These are phyloP conservation scores for Colletotrichum sp. DNA, from an alignment of 2,329 filamentous ascomycete species.

Conservation along the genomic window DNA sequence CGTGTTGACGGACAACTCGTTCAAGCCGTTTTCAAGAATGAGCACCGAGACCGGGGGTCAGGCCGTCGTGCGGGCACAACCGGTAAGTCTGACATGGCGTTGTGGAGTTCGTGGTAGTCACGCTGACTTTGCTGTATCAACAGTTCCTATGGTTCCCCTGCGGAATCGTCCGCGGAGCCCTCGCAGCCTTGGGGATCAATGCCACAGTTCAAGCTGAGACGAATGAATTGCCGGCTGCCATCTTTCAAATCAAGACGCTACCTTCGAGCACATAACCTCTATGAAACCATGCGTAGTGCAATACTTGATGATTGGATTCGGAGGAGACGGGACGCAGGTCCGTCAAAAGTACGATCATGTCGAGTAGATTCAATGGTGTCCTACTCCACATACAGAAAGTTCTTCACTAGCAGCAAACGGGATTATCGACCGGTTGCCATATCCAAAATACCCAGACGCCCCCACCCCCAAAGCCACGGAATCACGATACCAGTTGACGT, in stretches of 20 bases:
- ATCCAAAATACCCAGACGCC: conserved; percentile 6
- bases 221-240: conserved; percentile 82
- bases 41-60: conserved; percentile 79
- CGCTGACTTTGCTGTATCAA: conserved; percentile 36
- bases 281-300: background rate
- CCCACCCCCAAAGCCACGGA: background rate
- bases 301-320: background rate
- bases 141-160: conserved; percentile 96
- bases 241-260: conserved; percentile 94
- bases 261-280: conserved; percentile 63
- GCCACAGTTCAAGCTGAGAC: conserved; percentile 93
- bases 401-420: background rate
- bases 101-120: background rate
- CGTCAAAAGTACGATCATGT: background rate
- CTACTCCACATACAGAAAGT: conserved; percentile 4
- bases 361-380: conserved; percentile 1
- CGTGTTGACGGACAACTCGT: conserved; percentile 91
- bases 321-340: background rate
- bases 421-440: background rate
- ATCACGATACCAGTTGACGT: background rate
- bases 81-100: conserved; percentile 59
- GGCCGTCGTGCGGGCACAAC: conserved; percentile 76
- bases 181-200: conserved; percentile 89
- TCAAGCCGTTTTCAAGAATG: conserved; percentile 89
- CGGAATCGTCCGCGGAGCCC: conserved; percentile 87